These are phyloP conservation scores for Paramecium primaurelia DNA, from an alignment of 73 alveolate species.

Conservation along the genomic window DNA sequence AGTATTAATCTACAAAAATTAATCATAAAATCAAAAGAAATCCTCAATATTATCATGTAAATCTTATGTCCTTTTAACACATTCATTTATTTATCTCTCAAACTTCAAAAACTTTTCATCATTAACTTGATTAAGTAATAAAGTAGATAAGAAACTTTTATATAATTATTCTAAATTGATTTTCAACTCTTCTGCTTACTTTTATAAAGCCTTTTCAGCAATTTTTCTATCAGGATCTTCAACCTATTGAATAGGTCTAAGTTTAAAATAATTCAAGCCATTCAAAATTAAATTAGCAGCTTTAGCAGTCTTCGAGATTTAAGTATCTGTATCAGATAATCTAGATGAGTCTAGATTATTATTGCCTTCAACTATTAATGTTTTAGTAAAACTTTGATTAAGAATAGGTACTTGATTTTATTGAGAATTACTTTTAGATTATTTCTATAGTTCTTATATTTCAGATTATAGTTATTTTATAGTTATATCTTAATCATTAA, in stretches of 20 bases:
- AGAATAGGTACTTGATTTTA: background rate
- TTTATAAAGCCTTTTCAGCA: constrained; percentile 4
- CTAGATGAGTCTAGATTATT: background rate
- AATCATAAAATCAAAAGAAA: background rate
- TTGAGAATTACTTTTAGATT: background rate
- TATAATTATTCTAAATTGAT: background rate
- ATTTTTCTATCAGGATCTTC: background rate
- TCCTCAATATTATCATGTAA: background rate
- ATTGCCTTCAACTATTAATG: background rate
- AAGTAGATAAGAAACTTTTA: background rate
- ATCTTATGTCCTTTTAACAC: constrained; percentile 23
- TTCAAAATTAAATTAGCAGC: background rate
- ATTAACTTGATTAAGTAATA: background rate
- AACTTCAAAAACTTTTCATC: background rate
- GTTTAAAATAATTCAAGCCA: background rate
- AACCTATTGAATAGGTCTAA: background rate
- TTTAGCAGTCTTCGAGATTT: background rate
- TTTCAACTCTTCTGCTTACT: background rate
- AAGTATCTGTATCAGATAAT: background rate
- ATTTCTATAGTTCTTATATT: background rate
- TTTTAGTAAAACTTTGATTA: background rate
- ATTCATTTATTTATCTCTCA: constrained; percentile 17
- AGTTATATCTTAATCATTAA: background rate
- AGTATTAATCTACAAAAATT: background rate
- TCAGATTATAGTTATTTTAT: background rate